phyloP scores from a whole-genome alignment of 179 eudicot species.

The Beta lomatogona region DNA sequence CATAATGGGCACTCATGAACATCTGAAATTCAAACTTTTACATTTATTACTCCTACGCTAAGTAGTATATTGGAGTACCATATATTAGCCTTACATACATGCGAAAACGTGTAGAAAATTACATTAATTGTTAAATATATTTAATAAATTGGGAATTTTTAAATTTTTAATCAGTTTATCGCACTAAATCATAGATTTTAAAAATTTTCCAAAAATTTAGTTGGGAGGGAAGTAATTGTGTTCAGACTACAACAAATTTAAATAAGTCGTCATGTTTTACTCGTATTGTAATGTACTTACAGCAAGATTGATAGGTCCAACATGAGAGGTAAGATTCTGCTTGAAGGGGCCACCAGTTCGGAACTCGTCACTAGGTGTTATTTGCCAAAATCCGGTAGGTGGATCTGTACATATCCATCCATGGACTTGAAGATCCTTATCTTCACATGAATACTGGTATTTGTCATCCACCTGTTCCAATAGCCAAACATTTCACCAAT shows the following conservation, averaged over 20 bases:
- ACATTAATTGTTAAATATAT: too few species aligned
- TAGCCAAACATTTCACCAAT: neutral
- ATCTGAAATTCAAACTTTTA: constrained; percentile 38
- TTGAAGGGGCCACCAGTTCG: constrained; percentile 90
- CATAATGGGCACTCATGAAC: constrained; percentile 83
- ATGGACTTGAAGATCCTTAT: constrained; percentile 79
- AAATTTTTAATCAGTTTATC: too few species aligned
- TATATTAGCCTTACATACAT: too few species aligned
- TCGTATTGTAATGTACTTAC: constrained; percentile 24
- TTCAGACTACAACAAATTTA: too few species aligned
- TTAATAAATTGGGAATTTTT: too few species aligned
- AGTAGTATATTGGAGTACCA: too few species aligned
- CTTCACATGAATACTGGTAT: constrained; percentile 83
- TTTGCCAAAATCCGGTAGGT: constrained; percentile 95
- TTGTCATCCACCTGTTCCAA: constrained; percentile 83
- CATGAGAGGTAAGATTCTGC: constrained; percentile 94
- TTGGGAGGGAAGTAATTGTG: too few species aligned
- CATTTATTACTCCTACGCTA: neutral
- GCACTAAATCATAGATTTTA: too few species aligned
- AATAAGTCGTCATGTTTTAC: too few species aligned
- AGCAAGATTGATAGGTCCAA: constrained; percentile 78
- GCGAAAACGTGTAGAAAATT: too few species aligned
- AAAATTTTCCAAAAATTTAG: too few species aligned
- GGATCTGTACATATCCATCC: constrained; percentile 85
- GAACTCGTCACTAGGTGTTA: constrained; percentile 88